phyloP scores from a whole-genome alignment of 31 red algal genomes.

The Porphyra umbilicalis region DNA sequence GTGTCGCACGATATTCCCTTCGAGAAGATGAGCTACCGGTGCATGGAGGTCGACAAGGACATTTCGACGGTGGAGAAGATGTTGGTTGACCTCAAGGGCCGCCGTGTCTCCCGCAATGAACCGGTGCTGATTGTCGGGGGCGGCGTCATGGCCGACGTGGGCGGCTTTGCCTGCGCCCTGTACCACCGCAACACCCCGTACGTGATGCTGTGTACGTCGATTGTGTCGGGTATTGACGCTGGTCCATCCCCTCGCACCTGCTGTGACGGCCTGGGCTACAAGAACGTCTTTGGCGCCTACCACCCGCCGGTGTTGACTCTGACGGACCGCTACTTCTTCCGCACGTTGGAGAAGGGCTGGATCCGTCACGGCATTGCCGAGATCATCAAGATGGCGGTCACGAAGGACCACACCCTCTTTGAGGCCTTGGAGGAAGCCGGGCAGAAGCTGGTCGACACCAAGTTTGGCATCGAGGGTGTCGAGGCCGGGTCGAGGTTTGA shows the following conservation, averaged over 20 bases:
- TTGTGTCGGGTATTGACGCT: conserved; percentile 70
- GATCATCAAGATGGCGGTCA: conserved; percentile 67
- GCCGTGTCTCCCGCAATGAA: conserved; percentile 47
- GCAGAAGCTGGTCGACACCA: conserved; percentile 26
- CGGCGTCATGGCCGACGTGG: conserved; percentile 65
- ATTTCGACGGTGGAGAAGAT: conserved; percentile 64
- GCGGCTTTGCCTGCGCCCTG: conserved; percentile 55
- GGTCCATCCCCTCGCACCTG: conserved; percentile 69
- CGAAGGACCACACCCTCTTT: conserved; percentile 39
- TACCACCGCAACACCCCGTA: conserved; percentile 71
- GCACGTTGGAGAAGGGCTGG: conserved; percentile 50
- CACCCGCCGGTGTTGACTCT: conserved; percentile 55
- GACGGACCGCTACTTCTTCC: conserved; percentile 48
- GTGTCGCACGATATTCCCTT: conserved; percentile 19
- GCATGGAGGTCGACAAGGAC: conserved; percentile 75
- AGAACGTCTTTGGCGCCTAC: conserved; percentile 64
- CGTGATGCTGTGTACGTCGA: conserved; percentile 63
- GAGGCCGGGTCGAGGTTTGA: conserved; percentile 27
- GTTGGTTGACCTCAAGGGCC: conserved; percentile 45
- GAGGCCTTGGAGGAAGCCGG: conserved; percentile 25
- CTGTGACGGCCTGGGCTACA: conserved; percentile 67
- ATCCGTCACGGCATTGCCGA: conserved; percentile 67
- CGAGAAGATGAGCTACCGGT: conserved; percentile 42
- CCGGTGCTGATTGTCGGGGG: conserved; percentile 64
- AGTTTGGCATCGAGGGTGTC: conserved; percentile 54